Percentiles rank a stretch among this genome's conserved stretches.
phyloP scores from a whole-genome alignment of 2,329 filamentous ascomycete genomes.

The Aspergillus novofumigatus region DNA sequence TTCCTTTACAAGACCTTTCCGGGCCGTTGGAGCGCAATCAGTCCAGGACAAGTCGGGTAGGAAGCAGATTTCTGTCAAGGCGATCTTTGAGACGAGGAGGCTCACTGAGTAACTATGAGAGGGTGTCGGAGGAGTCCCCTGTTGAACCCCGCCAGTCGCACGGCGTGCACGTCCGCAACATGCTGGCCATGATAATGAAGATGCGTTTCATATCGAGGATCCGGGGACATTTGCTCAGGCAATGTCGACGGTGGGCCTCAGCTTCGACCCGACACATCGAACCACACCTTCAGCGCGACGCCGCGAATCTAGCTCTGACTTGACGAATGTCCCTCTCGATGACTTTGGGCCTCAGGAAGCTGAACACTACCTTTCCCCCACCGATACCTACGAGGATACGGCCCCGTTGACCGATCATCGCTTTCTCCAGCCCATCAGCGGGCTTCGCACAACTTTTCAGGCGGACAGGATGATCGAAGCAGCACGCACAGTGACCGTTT shows the following conservation, averaged over 20 bases:
- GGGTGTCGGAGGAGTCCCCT: constrained; percentile 51
- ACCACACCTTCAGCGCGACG: constrained; percentile 16
- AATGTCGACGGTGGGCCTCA: constrained; percentile 40
- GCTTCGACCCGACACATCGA: constrained; percentile 29
- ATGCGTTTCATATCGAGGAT: constrained; percentile 33
- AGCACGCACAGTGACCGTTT: constrained; percentile 55
- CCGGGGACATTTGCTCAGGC: constrained; percentile 39
- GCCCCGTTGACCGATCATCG: constrained; percentile 55
- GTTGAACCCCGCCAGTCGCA: constrained; percentile 22
- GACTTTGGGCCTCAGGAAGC: constrained; percentile 39
- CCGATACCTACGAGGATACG: constrained; percentile 51
- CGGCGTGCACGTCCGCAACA: constrained; percentile 18
- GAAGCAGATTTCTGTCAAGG: constrained; percentile 43
- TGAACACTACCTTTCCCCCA: constrained; percentile 53
- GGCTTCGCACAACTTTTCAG: constrained; percentile 36
- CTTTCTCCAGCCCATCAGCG: constrained; percentile 55
- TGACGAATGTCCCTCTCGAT: constrained; percentile 28
- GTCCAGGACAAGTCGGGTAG: constrained; percentile 28
- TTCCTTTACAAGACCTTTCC: constrained; percentile 65
- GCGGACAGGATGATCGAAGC: constrained; percentile 46
- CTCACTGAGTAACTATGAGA: constrained; percentile 47
- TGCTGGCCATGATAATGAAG: constrained; percentile 20
- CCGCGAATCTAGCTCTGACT: constrained; percentile 23
- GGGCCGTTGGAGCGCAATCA: constrained; percentile 32
- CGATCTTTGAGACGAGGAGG: constrained; percentile 39